Evolutionary conservation across 1,139 yeast species (phyloP).

Genomic region (Protomyces macrosporus): DNA sequence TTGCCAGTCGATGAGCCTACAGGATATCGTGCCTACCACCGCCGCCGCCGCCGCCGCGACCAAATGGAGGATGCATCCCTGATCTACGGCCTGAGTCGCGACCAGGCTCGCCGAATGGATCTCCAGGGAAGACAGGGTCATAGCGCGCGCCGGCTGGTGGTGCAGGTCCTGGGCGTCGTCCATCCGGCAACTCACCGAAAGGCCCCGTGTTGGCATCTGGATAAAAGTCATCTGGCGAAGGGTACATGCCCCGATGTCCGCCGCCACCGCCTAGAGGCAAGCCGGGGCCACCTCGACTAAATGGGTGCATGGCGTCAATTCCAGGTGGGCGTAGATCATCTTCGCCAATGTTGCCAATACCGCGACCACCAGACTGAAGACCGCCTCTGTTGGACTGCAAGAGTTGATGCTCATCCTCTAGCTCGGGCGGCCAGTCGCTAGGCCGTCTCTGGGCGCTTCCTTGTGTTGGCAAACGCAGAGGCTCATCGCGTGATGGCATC

Average conservation of each 20-base stretch:
- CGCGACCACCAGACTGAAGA: conserved; percentile 7
- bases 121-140: conserved; percentile 29
- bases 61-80: background rate
- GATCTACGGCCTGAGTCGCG: background rate
- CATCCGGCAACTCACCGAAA: background rate
- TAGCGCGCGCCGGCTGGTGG: conserved; percentile 29
- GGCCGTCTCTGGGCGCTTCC: conserved; percentile 4
- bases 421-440: conserved; percentile 32
- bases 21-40: background rate
- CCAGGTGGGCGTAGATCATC: conserved; percentile 35
- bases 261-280: conserved; percentile 24
- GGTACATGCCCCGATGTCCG: conserved; percentile 32
- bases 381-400: conserved; percentile 21
- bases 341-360: conserved; percentile 31
- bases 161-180: background rate
- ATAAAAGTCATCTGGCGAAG: conserved; percentile 32
- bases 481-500: conserved; percentile 6
- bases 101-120: conserved; percentile 2
- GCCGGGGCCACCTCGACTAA: conserved; percentile 24
- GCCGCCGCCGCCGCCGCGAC: conserved; percentile 15
- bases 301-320: conserved; percentile 30
- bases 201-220: conserved; percentile 25
- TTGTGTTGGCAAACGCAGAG: background rate
- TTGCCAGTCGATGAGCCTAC: too few species aligned
- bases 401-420: conserved; percentile 33